phyloP scores from a whole-genome alignment of 495 filamentous ascomycete genomes.

The Letharia lupina region DNA sequence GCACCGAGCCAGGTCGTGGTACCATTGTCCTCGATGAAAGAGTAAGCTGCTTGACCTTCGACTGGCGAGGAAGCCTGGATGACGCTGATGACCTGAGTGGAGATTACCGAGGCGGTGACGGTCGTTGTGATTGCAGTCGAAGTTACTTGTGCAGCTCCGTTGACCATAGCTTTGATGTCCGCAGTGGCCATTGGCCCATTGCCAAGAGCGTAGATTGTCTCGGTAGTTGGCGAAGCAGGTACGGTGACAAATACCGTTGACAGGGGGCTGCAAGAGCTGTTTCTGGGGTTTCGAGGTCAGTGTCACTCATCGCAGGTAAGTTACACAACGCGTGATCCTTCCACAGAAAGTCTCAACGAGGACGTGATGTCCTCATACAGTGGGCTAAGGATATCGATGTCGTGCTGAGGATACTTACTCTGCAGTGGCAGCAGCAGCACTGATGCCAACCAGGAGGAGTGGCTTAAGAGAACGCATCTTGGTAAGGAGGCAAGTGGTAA shows the following conservation, averaged over 20 bases:
- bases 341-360: neutral
- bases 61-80: slow-evolving; percentile 7
- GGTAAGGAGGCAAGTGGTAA: slow-evolving; percentile 9
- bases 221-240: slow-evolving; percentile 13
- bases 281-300: neutral
- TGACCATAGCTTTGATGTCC: neutral
- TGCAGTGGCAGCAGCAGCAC: slow-evolving; percentile 7
- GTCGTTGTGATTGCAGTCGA: slow-evolving; percentile 8
- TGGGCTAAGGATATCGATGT: neutral
- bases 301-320: neutral
- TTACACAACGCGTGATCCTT: neutral
- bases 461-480: slow-evolving; percentile 11
- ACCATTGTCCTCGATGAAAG: slow-evolving; percentile 19
- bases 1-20: slow-evolving; percentile 19
- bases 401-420: slow-evolving; percentile 1
- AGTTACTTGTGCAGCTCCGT: slow-evolving; percentile 11
- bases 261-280: slow-evolving; percentile 9
- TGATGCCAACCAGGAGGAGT: slow-evolving; percentile 13
- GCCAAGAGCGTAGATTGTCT: slow-evolving; percentile 16
- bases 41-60: slow-evolving; percentile 11
- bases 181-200: neutral
- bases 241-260: slow-evolving; percentile 10
- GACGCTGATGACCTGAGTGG: slow-evolving; percentile 13
- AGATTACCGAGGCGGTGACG: slow-evolving; percentile 11
- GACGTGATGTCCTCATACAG: neutral